Conservation (phyloP, 2,329 filamentous ascomycete species). For the Metarhizium guizhouense region DNA sequence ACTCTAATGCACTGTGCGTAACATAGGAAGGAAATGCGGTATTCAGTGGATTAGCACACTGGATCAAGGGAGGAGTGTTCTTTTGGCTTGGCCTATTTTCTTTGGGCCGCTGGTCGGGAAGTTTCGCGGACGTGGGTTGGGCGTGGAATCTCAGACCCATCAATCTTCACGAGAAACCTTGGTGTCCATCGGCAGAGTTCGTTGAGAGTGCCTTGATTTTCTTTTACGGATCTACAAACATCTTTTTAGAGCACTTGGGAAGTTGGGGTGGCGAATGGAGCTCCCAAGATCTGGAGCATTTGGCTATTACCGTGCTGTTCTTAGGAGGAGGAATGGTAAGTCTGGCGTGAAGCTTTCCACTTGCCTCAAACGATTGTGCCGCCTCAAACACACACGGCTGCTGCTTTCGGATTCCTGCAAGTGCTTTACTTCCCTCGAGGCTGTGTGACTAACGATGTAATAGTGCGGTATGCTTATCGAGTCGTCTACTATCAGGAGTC, state of each 20-base stretch:
- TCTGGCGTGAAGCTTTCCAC: slow-evolving; percentile 9
- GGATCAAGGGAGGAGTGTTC: slow-evolving; percentile 90
- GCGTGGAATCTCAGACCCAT: slow-evolving; percentile 82
- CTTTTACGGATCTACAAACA: slow-evolving; percentile 79
- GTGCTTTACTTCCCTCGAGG: neutral
- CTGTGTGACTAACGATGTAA: neutral
- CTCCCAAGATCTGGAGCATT: slow-evolving; percentile 76
- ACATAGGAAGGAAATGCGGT: slow-evolving; percentile 56
- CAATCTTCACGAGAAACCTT: slow-evolving; percentile 39
- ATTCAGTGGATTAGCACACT: slow-evolving; percentile 84
- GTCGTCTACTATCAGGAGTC: slow-evolving; percentile 56
- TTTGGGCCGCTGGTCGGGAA: slow-evolving; percentile 81
- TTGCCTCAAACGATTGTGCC: neutral
- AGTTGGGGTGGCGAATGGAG: slow-evolving; percentile 64
- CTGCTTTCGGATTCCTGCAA: too few species aligned
- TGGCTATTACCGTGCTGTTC: slow-evolving; percentile 89
- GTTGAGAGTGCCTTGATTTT: slow-evolving; percentile 85
- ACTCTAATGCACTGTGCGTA: neutral
- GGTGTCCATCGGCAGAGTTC: slow-evolving; percentile 78
- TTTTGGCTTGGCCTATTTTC: slow-evolving; percentile 87
- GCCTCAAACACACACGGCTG: neutral
- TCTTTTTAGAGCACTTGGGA: slow-evolving; percentile 84
- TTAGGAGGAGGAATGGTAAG: slow-evolving; percentile 81
- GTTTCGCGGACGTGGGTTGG: slow-evolving; percentile 87
- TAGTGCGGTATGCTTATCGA: slow-evolving; percentile 79